A percentile compares a stretch with the other conserved stretches of the same genome.
phyloP scores from a whole-genome alignment of 2,329 filamentous ascomycete genomes.

The Amphichorda felina region DNA sequence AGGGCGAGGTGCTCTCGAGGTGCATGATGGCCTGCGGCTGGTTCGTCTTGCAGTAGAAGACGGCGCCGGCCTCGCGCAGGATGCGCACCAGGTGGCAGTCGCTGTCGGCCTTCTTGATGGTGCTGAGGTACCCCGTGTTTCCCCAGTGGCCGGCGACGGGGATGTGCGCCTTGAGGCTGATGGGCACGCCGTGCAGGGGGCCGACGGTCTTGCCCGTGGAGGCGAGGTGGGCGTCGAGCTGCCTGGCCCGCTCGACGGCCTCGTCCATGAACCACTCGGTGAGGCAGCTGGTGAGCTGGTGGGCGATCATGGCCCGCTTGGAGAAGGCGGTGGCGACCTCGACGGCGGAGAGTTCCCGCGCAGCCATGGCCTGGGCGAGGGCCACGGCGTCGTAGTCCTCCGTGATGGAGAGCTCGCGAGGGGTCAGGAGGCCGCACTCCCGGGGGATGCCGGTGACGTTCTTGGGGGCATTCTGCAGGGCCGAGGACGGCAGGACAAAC shows the following conservation, averaged over 20 bases:
- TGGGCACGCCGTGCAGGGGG: slow-evolving; percentile 49
- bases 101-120: background rate
- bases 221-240: slow-evolving; percentile 30
- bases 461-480: too few species aligned
- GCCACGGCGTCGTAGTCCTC: slow-evolving; percentile 29
- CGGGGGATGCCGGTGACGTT: slow-evolving; percentile 21
- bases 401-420: slow-evolving; percentile 34
- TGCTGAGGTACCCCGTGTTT: slow-evolving; percentile 21
- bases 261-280: slow-evolving; percentile 37
- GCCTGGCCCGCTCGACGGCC: slow-evolving; percentile 28
- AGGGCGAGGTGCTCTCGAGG: slow-evolving; percentile 32
- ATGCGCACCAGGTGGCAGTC: background rate
- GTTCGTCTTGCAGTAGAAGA: slow-evolving; percentile 59
- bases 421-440: slow-evolving; percentile 28
- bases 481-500: too few species aligned
- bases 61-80: slow-evolving; percentile 39
- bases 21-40: slow-evolving; percentile 46
- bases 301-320: slow-evolving; percentile 7
- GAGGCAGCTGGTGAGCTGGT: slow-evolving; percentile 21
- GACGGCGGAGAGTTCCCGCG: slow-evolving; percentile 8
- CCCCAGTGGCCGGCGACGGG: slow-evolving; percentile 32
- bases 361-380: slow-evolving; percentile 15
- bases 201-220: slow-evolving; percentile 32
- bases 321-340: slow-evolving; percentile 15
- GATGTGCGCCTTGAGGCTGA: slow-evolving; percentile 29